Evolutionary conservation across 1,284 basidiomycete species (phyloP).

Genomic region (Hymenochaete sp.): DNA sequence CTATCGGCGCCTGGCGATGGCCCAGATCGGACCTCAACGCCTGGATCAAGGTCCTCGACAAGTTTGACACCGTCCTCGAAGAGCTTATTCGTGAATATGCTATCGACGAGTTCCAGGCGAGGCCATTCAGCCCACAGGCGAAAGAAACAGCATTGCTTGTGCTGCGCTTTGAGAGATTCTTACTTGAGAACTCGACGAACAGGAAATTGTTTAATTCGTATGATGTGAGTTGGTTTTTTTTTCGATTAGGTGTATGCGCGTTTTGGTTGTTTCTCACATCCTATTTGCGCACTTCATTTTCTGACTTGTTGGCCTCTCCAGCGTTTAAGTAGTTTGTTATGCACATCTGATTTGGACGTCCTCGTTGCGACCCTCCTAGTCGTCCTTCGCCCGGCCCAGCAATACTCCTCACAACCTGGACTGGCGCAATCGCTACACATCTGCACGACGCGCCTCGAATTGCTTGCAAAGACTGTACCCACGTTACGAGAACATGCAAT

Average conservation of each 20-base stretch:
- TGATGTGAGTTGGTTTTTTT: conserved; percentile 71
- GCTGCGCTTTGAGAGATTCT: conserved; percentile 78
- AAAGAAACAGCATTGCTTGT: conserved; percentile 78
- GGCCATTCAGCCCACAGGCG: conserved; percentile 68
- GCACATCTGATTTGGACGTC: conserved; percentile 85
- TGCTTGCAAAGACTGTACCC: conserved; percentile 67
- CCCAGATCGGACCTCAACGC: conserved; percentile 94
- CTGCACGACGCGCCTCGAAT: conserved; percentile 62
- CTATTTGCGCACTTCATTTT: conserved; percentile 18
- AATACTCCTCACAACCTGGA: conserved; percentile 80
- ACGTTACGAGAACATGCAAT: conserved; percentile 66
- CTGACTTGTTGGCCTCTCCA: conserved; percentile 30
- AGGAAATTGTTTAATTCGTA: conserved; percentile 95
- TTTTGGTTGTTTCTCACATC: conserved; percentile 15
- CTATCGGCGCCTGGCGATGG: conserved; percentile 84
- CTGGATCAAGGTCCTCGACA: conserved; percentile 93
- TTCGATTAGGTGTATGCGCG: conserved; percentile 8
- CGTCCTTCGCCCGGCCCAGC: conserved; percentile 87
- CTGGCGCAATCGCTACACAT: conserved; percentile 72
- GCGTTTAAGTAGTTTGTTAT: conserved; percentile 85
- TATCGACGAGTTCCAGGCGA: conserved; percentile 74
- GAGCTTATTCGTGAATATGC: conserved; percentile 77
- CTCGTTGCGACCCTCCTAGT: conserved; percentile 80
- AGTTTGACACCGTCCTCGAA: conserved; percentile 86
- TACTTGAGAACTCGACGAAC: conserved; percentile 97